A percentile compares a stretch with the other conserved stretches of the same genome.
Evolutionary conservation across 2,329 filamentous ascomycete species (phyloP).

Genomic region (Hypomyces perniciosus): DNA sequence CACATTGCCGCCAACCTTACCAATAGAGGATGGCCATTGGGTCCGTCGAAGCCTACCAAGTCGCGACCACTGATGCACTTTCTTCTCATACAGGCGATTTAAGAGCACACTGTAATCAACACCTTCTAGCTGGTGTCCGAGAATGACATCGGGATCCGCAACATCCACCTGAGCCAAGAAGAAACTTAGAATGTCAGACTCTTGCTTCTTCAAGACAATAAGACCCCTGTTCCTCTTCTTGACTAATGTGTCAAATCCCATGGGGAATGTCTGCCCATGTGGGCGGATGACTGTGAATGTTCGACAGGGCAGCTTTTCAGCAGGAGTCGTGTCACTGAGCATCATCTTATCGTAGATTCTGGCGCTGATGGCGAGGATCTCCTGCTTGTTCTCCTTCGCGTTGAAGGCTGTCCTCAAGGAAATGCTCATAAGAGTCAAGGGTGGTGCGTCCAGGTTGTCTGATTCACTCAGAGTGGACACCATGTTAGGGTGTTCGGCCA

Average conservation of each 20-base stretch:
- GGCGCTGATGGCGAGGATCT: conserved; percentile 85
- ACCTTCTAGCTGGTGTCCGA: conserved; percentile 94
- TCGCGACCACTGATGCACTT: conserved; percentile 89
- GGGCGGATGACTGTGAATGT: conserved; percentile 91
- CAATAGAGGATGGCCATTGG: conserved; percentile 82
- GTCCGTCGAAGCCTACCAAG: conserved; percentile 79
- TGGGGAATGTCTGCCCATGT: conserved; percentile 66
- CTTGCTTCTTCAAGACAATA: conserved; percentile 75
- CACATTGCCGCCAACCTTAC: conserved; percentile 80
- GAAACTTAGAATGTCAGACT: conserved; percentile 77
- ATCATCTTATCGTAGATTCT: conserved; percentile 89
- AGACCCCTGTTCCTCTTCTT: conserved; percentile 67
- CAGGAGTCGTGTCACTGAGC: conserved; percentile 78
- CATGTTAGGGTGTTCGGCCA: conserved; percentile 70
- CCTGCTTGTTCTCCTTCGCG: conserved; percentile 88
- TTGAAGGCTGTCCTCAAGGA: conserved; percentile 85
- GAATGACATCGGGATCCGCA: conserved; percentile 85
- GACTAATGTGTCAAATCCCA: conserved; percentile 76
- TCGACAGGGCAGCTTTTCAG: conserved; percentile 81
- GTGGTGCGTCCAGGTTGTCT: conserved; percentile 76
- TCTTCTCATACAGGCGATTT: conserved; percentile 80
- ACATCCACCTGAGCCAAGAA: conserved; percentile 85
- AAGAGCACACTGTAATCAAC: conserved; percentile 91
- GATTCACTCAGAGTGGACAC: conserved; percentile 68
- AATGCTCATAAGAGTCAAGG: conserved; percentile 93